phyloP scores from a whole-genome alignment of 108 stramenopile genomes.

The Aurantiochytrium sp. region DNA sequence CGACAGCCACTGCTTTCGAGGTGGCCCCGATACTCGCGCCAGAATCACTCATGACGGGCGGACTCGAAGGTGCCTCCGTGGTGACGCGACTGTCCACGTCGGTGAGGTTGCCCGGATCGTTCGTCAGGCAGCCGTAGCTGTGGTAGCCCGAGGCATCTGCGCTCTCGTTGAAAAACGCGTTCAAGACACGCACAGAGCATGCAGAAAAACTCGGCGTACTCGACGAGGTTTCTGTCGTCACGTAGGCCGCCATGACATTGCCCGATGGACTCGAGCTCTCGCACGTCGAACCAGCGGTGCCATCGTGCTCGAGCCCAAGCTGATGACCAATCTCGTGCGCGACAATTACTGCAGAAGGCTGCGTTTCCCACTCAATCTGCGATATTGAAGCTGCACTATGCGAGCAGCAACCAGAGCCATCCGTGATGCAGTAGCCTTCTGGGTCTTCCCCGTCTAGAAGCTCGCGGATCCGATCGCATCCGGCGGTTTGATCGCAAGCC shows the following conservation, averaged over 20 bases:
- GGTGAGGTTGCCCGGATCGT: not conserved
- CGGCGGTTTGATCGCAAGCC: not conserved
- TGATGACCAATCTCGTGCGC: constrained; percentile 13
- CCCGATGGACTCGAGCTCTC: not conserved
- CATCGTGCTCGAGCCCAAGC: not conserved
- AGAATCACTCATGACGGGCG: too few relatives aligned
- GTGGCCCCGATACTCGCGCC: too few relatives aligned
- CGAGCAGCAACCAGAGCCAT: not conserved
- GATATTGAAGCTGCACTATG: not conserved
- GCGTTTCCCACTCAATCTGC: not conserved
- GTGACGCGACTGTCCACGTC: too few relatives aligned
- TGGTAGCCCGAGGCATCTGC: not conserved
- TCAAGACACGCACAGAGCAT: not conserved
- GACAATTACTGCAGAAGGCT: not conserved
- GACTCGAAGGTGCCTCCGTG: too few relatives aligned
- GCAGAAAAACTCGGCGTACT: not conserved
- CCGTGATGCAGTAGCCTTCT: not conserved
- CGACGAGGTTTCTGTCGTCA: not conserved
- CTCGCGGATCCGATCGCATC: not conserved
- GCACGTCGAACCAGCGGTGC: not conserved
- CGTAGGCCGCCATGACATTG: not conserved
- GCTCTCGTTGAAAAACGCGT: not conserved
- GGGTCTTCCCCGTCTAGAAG: not conserved
- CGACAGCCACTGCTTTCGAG: too few relatives aligned
- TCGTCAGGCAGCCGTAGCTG: not conserved